Evolutionary conservation across 257 asterid genomes (phyloP).

Genomic region (Phtheirospermum japonicum): DNA sequence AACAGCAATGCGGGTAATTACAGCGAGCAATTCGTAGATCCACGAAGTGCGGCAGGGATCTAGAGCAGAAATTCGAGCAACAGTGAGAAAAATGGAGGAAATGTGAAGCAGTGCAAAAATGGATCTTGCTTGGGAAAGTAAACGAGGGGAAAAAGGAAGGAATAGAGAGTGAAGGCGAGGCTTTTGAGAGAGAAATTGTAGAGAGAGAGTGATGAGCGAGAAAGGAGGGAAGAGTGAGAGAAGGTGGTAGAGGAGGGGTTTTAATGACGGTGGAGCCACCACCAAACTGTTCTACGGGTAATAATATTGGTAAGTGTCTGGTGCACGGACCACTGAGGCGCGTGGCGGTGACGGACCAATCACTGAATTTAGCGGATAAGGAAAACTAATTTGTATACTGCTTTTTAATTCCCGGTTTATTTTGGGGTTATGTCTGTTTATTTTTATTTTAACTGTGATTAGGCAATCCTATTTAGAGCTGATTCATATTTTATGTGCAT

Average conservation of each 20-base stretch:
- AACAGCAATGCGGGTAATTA: constrained; percentile 48
- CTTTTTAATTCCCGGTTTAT: no score
- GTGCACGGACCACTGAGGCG: constrained; percentile 24
- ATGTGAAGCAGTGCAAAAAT: constrained; percentile 21
- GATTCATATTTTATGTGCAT: no score
- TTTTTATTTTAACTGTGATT: not conserved
- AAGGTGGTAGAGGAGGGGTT: constrained; percentile 34
- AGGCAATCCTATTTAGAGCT: not conserved
- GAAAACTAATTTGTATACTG: no score
- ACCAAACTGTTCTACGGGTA: constrained; percentile 30
- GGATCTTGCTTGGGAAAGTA: constrained; percentile 28
- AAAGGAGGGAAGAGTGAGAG: constrained; percentile 1
- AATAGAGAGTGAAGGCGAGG: constrained; percentile 28
- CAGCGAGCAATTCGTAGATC: constrained; percentile 40
- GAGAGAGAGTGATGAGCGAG: constrained; percentile 21
- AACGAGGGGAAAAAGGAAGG: constrained; percentile 13
- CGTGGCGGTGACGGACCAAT: no score
- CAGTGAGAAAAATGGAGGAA: not conserved
- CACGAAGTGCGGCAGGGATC: constrained; percentile 43
- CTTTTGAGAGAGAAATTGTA: constrained; percentile 11
- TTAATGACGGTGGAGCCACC: constrained; percentile 55
- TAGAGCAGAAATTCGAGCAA: constrained; percentile 7
- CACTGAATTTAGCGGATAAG: no score
- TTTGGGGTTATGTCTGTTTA: no score
- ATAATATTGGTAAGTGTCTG: constrained; percentile 16